Base-by-base conservation (phyloP, 2,329 filamentous ascomycete genomes). In the Xylaria hypoxylon region DNA sequence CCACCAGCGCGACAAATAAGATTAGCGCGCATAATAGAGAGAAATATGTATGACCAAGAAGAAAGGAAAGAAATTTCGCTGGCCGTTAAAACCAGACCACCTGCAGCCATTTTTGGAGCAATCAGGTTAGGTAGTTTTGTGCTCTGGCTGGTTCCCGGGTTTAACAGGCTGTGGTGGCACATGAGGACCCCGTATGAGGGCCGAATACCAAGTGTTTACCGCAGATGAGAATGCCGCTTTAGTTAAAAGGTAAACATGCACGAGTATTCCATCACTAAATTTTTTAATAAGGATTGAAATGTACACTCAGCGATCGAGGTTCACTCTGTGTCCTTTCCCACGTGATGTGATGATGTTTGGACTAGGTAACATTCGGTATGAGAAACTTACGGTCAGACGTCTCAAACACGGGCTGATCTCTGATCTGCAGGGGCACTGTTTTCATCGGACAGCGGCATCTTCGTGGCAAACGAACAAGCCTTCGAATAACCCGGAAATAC, bases 401-500 rank as follows among this genome's bases (percentile, higher is more conserved):
- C 58, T 65, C 63, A 60, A 59, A 68, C 65, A 45, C n/a, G n/a
- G n/a, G n/a, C n/a, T n/a, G n/a, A 57, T 51, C 10, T n/a, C 31
- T 11, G 68, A 70, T 70, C 68, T 70, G 68, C 68, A 70, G 68
- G 68, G 68, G 62, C 42, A 28, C 22, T 55, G 62, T 62, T 66
- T 52, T 33, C 44, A 35, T 38, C 58, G 55, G 62, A 59, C 42
- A 61, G 59, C 63, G 58, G 50, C 66, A 51, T 22, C 51, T 50
- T 26, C 22, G 19, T 40, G 55, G 24, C 42, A 40, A 44, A 31
- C 50, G 59, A 69, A n/a, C 64, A 63, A 47, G 63, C 44, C 51
- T 17, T 13, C 2, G 44, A 67, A 52, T 53, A 58, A 44, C 61
- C 64, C 63, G 59, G 64, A 67, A 70, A 68, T 70, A 68, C 58